Evolutionary conservation across 108 stramenopile species (phyloP), one percentile per base, ranked within the genome.

Genomic region (Pseudonitzschia delicatissima): DNA sequence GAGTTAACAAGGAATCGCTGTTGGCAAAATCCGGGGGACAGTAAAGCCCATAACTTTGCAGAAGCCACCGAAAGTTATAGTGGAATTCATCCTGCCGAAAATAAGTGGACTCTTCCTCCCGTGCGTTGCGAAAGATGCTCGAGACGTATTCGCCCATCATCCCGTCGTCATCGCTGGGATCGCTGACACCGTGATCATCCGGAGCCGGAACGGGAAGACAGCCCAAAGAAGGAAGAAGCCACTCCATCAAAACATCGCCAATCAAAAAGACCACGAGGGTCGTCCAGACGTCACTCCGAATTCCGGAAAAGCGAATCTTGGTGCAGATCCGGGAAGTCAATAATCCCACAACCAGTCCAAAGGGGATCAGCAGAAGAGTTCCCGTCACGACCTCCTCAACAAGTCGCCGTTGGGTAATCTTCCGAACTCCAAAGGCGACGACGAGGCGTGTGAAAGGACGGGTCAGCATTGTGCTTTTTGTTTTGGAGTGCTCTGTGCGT

Each of bases 201-300:
- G 13, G 13, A 0, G 45, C 52, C 25, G 35, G 39, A 39, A 67
- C 28, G n/a, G 78, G 79, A n/a, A 80, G 45, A 69, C 79, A 80
- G 0, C 65, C 53, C 23, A 74, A 33, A 1, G 73, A 74, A 8
- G 79, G 73, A 29, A 80, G 44, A 5, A 80, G 26, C 57, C 74
- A 67, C 37, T 80, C 73, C 66, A 80, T 66, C 36, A 80, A 47
- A 37, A 80, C 23, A 49, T 80, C 73, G 7, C 73, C 79, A 20
- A 74, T 62, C n/a, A 74, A 33, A 31, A 69, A 70, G 0, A 74
- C 69, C 0, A 74, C 60, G 21, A 71, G 51, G 1, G 79, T 74
- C 15, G 73, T 80, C 73, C 73, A 80, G 7, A 80, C 44, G 47
- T 80, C 79, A 50, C 61, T 58, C 55, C 79, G 72, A 28, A 78